phyloP scores from a whole-genome alignment of 1,284 basidiomycete species.

The Hortiboletus rubellus region DNA sequence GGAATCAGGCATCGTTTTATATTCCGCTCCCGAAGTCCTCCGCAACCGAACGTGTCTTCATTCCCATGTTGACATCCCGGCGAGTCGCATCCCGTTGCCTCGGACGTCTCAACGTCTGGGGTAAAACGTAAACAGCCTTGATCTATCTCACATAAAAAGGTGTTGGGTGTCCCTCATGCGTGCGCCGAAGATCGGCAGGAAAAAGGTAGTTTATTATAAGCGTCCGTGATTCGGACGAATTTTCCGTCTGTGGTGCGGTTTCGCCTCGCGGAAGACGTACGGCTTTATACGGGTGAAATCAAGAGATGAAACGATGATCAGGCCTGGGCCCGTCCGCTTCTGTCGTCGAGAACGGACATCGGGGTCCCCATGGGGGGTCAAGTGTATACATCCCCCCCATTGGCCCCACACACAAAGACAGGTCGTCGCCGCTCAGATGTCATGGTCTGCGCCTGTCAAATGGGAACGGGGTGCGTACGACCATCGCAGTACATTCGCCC shows the following conservation, averaged over 20 bases:
- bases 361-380: neutral
- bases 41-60: neutral
- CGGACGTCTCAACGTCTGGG: constrained; percentile 1
- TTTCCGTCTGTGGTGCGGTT: neutral
- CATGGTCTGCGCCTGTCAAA: neutral
- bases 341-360: neutral
- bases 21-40: neutral
- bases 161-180: neutral
- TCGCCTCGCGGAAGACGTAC: neutral
- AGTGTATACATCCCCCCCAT: neutral
- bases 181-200: neutral
- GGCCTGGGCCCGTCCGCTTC: neutral
- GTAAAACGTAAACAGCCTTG: neutral
- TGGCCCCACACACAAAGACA: neutral
- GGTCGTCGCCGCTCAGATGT: neutral
- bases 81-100: neutral
- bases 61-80: neutral
- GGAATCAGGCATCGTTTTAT: neutral
- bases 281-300: neutral
- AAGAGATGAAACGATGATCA: neutral
- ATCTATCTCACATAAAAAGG: neutral
- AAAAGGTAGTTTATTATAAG: neutral
- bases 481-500: neutral
- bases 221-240: neutral
- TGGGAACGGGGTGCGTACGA: neutral